Base-by-base conservation (phyloP, 2,329 filamentous ascomycete genomes). In the Cladobotryum protrusum region DNA sequence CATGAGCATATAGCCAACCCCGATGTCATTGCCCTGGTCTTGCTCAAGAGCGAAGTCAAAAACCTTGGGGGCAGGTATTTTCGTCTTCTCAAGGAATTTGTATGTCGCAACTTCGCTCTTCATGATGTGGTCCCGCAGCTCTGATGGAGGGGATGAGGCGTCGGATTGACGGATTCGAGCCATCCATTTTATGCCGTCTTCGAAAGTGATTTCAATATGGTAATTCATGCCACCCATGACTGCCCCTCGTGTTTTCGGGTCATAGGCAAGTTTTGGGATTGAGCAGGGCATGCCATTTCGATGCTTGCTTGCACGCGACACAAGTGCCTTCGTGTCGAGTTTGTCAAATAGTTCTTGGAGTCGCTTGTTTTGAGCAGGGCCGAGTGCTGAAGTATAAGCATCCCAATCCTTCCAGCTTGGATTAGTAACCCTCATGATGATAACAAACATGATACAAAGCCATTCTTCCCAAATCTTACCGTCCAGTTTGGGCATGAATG, bases 221-320 rank as follows among this genome's bases (percentile, higher is more conserved):
- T 69, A 75, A 53, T 75, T 73, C 66, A 69, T 71, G 3, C 69
- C 68, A 1, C 70, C 70, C 67, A 75, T 74, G 0, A 72, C 62
- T 5, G 67, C 66, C 35, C 56, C 64, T 43, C 58, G 61, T 18
- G 52, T 65, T 3, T 54, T 54, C 56, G 56, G 58, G 48, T 71
- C 62, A 61, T 72, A 69, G n/a, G 60, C 54, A 33, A 71, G 61
- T 19, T 63, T 59, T 12, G 62, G 57, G n/a, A 67, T 58, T n/a
- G 59, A 63, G 48, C 68, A 73, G 17, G 56, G 46, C 11, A 70
- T 52, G 7, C 70, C 69, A 9, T 56, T 33, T 17, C 68, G 67
- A 33, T 73, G 53, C 47, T 55, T 20, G 45, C 60, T 67, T 19
- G 70, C 70, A 56, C 62, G 62, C 18, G 63, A 54, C 32, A 57